Base-by-base conservation (phyloP, 2,329 filamentous ascomycete species). In the Nemania sp. region DNA sequence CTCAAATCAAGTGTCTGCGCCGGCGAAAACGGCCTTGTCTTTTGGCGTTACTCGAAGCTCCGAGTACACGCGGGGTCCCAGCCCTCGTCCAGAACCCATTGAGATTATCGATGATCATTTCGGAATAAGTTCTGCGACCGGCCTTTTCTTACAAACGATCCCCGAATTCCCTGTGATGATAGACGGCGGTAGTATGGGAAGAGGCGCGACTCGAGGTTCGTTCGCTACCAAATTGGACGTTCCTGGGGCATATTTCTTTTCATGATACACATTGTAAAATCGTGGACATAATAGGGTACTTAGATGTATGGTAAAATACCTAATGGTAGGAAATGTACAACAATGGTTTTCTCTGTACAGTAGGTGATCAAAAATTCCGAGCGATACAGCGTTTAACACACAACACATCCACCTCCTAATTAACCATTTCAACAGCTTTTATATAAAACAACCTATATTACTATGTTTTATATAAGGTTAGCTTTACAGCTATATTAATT, bases 71-170 rank as follows among this genome's bases (percentile, higher is more conserved):
- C 15, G 55, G 60, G 48, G 29, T 11, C 46, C 37, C 9, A 49
- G 59, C 57, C 69, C 68, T 50, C 56, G 20, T 15, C n/a, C 64
- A 57, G 74, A 60, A 17, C 57, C 65, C 5, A 42, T 73, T 6
- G 56, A 72, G 15, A 43, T 78, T 10, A 35, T 73, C 3, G 65
- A 63, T 3, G 74, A 74, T 25, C 78, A 82, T 58, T 91, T 91
- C 69, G 88, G 88, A 20, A 86, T 83, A 10, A 75, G 89, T 17
- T 87, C 88, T 0, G 81, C 84, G 52, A 75, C 81, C 15, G 88
- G 87, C 5, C 70, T 90, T 15, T 88, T 83, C 64, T 58, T 87
- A 43, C 66, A 62, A 55, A 59, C 54, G 17, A 54, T 57, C 25
- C 39, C 63, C 18, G 57, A 63, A 39, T 46, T 53, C 17, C 17